These are phyloP conservation scores for Massospora cicadina DNA, from an alignment of 371 early-diverging fungal species.

Conservation along the genomic window DNA sequence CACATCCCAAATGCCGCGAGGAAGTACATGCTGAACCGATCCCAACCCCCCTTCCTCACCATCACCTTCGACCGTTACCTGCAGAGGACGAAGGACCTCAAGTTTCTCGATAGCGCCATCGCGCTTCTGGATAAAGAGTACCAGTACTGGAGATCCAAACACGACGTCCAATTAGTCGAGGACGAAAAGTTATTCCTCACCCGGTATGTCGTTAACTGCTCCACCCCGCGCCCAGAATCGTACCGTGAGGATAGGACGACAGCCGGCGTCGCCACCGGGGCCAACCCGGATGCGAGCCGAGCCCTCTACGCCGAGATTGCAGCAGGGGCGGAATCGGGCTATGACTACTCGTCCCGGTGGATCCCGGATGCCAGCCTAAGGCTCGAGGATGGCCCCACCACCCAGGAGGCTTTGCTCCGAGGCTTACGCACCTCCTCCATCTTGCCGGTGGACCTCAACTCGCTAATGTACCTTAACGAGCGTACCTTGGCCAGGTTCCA, in stretches of 20 bases:
- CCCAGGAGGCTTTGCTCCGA: slow-evolving; percentile 15
- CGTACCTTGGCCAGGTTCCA: slow-evolving; percentile 31
- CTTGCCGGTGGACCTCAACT: slow-evolving; percentile 73
- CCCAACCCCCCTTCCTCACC: slow-evolving; percentile 69
- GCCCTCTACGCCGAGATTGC: slow-evolving; percentile 46
- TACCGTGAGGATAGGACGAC: slow-evolving; percentile 47
- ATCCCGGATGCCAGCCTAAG: slow-evolving; percentile 26
- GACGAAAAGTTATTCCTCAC: slow-evolving; percentile 18
- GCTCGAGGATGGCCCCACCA: background rate
- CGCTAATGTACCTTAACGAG: slow-evolving; percentile 57
- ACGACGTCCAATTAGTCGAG: slow-evolving; percentile 20
- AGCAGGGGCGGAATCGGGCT: slow-evolving; percentile 74
- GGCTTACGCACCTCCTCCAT: slow-evolving; percentile 36
- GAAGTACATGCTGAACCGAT: slow-evolving; percentile 68
- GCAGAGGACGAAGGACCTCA: slow-evolving; percentile 29
- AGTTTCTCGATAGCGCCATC: slow-evolving; percentile 26
- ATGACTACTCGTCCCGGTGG: slow-evolving; percentile 50
- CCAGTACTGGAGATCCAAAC: slow-evolving; percentile 37
- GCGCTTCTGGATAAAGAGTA: slow-evolving; percentile 48
- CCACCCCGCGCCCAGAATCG: slow-evolving; percentile 58
- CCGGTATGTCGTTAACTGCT: slow-evolving; percentile 32
- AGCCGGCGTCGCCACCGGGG: slow-evolving; percentile 18
- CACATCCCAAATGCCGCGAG: background rate
- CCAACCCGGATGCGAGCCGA: slow-evolving; percentile 16
- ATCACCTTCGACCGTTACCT: slow-evolving; percentile 42